phyloP scores from a whole-genome alignment of 768 basidiomycete species.

The Phylloporus arenicola region DNA sequence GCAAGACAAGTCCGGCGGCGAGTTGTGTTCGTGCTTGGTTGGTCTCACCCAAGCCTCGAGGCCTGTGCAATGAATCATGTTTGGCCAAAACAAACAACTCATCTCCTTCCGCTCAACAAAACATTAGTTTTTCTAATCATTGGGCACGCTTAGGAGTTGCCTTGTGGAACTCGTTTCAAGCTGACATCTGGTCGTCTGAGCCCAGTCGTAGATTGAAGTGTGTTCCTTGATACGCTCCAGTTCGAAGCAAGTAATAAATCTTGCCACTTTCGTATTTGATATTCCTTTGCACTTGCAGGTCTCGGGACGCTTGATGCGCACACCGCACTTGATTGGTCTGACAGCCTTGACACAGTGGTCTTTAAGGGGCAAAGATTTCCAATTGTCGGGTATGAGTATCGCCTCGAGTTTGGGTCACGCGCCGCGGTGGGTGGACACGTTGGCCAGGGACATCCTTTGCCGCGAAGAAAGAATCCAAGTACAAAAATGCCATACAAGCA shows the following conservation, averaged over 20 bases:
- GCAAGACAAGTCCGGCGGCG: slow-evolving; percentile 8
- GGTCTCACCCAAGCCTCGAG: slow-evolving; percentile 28
- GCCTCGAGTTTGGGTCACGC: slow-evolving; percentile 20
- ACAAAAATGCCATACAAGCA: neutral
- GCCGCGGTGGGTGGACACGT: slow-evolving; percentile 11
- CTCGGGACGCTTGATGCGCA: slow-evolving; percentile 8
- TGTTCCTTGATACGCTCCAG: slow-evolving; percentile 5
- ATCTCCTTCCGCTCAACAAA: neutral
- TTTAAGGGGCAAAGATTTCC: slow-evolving; percentile 5
- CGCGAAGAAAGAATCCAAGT: neutral
- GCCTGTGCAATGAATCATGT: slow-evolving; percentile 20
- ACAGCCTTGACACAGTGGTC: slow-evolving; percentile 1
- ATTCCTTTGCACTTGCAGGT: slow-evolving; percentile 9
- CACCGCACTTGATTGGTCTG: slow-evolving; percentile 11
- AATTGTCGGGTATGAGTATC: slow-evolving; percentile 6
- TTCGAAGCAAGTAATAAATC: slow-evolving; percentile 1
- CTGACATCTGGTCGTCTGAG: neutral
- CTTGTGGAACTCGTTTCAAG: neutral
- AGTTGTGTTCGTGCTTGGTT: slow-evolving; percentile 13
- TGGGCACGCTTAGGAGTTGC: neutral
- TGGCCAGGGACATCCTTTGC: slow-evolving; percentile 1
- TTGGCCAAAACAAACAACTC: slow-evolving; percentile 29
- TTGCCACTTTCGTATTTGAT: slow-evolving; percentile 14
- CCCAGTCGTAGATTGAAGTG: slow-evolving; percentile 4
- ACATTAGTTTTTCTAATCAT: neutral